Conservation (phyloP, 1,139 yeast genomes). For the Pneumocystis jirovecii region DNA sequence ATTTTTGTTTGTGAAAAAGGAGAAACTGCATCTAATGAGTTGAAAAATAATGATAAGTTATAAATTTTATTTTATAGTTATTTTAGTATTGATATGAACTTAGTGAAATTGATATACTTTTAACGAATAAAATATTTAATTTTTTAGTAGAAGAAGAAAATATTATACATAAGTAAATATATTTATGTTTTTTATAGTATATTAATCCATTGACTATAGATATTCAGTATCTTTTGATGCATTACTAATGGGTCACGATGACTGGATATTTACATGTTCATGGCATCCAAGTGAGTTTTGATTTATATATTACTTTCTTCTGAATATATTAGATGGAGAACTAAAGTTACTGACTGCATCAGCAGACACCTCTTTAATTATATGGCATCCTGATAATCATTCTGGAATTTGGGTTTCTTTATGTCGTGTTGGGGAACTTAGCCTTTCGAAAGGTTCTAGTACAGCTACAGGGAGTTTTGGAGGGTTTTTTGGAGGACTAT, state of each 20-base stretch:
- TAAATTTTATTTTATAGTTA: slow-evolving; percentile 5
- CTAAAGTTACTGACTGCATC: slow-evolving; percentile 64
- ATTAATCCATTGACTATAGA: slow-evolving; percentile 15
- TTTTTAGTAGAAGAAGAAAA: neutral
- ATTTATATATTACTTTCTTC: neutral
- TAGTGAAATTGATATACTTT: neutral
- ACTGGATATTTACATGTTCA: slow-evolving; percentile 75
- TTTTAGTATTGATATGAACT: slow-evolving; percentile 2
- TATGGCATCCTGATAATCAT: slow-evolving; percentile 82
- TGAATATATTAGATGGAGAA: slow-evolving; percentile 29
- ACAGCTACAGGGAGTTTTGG: slow-evolving; percentile 98
- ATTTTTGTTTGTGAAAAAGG: slow-evolving; percentile 1
- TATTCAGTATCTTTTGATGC: slow-evolving; percentile 75
- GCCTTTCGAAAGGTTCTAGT: slow-evolving; percentile 79
- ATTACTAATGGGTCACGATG: slow-evolving; percentile 92
- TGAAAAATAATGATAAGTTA: slow-evolving; percentile 7
- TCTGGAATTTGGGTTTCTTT: slow-evolving; percentile 88
- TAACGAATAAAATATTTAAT: neutral
- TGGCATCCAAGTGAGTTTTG: slow-evolving; percentile 33
- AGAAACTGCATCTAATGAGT: neutral
- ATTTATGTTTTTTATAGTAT: slow-evolving; percentile 1
- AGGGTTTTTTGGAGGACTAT: slow-evolving; percentile 83
- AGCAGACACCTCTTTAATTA: slow-evolving; percentile 85
- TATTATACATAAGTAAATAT: neutral
- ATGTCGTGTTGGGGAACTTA: slow-evolving; percentile 73